These are phyloP conservation scores for Avena atlantica DNA, from an alignment of 176 grass and related monocot species.

Conservation along the genomic window DNA sequence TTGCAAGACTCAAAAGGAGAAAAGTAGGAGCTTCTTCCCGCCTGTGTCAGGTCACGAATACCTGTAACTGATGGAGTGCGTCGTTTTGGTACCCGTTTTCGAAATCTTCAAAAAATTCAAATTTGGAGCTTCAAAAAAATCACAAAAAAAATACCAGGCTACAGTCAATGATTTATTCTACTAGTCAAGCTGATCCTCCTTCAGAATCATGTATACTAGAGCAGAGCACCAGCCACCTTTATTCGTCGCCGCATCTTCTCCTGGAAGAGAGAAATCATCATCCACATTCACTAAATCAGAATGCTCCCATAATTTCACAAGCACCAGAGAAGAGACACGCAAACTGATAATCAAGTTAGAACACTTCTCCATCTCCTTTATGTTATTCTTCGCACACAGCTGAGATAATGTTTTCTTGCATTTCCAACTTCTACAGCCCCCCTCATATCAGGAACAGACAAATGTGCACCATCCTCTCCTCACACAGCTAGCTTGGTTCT, in stretches of 20 bases:
- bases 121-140: too few relatives aligned
- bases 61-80: background rate
- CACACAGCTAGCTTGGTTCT: background rate
- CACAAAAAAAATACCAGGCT: background rate
- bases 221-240: background rate
- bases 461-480: background rate
- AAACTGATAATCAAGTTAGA: background rate
- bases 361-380: background rate
- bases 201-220: background rate
- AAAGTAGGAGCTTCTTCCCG: background rate
- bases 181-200: background rate
- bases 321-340: background rate
- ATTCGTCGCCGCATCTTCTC: background rate
- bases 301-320: background rate
- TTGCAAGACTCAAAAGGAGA: background rate
- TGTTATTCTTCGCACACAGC: background rate
- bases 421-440: background rate
- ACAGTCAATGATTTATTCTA: too few relatives aligned
- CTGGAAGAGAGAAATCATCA: background rate
- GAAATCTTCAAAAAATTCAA: too few relatives aligned
- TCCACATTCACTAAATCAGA: background rate
- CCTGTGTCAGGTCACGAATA: background rate
- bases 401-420: background rate
- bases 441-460: background rate
- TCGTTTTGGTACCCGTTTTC: too few relatives aligned